These are phyloP conservation scores for Crepidotus variabilis DNA, from an alignment of 768 basidiomycete genomes.

Conservation along the genomic window DNA sequence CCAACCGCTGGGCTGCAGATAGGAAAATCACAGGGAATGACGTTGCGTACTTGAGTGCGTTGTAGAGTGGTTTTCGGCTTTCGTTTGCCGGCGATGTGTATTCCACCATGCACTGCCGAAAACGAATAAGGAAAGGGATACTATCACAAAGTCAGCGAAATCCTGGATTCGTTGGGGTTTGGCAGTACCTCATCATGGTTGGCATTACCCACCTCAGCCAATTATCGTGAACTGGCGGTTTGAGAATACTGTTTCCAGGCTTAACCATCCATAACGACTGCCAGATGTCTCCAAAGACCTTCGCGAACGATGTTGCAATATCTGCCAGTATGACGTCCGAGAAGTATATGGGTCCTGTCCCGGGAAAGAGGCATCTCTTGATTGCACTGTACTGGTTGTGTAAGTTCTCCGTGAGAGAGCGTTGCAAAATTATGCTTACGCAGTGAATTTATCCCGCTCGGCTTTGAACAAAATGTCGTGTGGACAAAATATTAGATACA, in stretches of 20 bases:
- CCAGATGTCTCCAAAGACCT: conserved; percentile 94
- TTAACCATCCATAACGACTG: conserved; percentile 84
- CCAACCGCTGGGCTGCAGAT: conserved; percentile 83
- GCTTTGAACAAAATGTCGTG: conserved; percentile 60
- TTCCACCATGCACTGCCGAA: conserved; percentile 93
- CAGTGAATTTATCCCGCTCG: conserved; percentile 75
- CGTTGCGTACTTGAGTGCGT: conserved; percentile 94
- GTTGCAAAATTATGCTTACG: conserved; percentile 44
- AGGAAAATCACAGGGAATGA: conserved; percentile 95
- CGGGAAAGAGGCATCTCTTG: conserved; percentile 70
- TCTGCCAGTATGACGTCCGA: conserved; percentile 93
- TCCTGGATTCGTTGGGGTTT: background rate
- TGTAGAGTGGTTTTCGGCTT: conserved; percentile 73
- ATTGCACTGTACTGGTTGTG: conserved; percentile 48
- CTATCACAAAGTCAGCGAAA: conserved; percentile 26
- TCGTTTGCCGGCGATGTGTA: conserved; percentile 61
- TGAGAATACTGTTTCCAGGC: conserved; percentile 72
- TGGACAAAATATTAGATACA: conserved; percentile 62
- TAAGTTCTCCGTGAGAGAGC: conserved; percentile 3
- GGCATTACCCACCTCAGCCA: conserved; percentile 76
- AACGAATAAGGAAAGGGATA: conserved; percentile 85
- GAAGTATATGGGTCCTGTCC: conserved; percentile 69
- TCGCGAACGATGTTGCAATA: conserved; percentile 94
- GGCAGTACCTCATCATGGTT: conserved; percentile 76
- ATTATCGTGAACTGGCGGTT: conserved; percentile 57